Base-by-base conservation (phyloP, 345 rosid genomes). In the Dipteronia sinensis region DNA sequence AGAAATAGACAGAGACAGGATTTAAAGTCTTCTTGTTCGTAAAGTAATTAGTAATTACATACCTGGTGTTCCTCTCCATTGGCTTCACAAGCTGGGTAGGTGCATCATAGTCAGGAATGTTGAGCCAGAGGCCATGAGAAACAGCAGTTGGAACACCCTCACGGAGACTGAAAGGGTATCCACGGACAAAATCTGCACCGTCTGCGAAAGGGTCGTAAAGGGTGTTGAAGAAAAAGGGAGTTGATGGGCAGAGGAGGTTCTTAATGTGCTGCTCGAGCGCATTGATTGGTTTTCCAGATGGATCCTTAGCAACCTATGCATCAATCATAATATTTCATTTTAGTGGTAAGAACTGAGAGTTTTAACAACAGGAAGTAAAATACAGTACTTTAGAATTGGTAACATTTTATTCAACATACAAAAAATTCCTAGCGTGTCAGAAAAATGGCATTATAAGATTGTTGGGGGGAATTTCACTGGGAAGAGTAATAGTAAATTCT, bases 31-130 rank as follows among this genome's bases (percentile, higher is more conserved):
- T 38, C 22, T 20, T 7, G 7, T n/a, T 49, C 7, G 38, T 40
- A 6, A 62, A 29, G 12, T 31, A 31, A 31, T 31, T 4, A 42
- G 46, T 2, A 61, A 75, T 15, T 63, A n/a, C 51, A 16, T 67
- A 90, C 99, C 99, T 95, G 0, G 90, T 83, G 90, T 95, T 95
- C 85, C 93, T 86, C 84, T 95, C 98, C 42, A 83, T 86, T 61
- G 99, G 99, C 93, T 95, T 95, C 51, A 95, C 99, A 44, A 95
- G 99, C 79, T 95, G 99, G n/a, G 99, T 95, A 1, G 99, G 99
- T 11, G 99, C 99, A 78, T 95, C 99, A 71, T 95, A 95, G 80
- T 95, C 99, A 3, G 99, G 98, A 79, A 95, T 95, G 90, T 95
- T 95, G 72, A 95, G 94, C 99, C 99, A 95, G 61, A 95, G 98